Evolutionary conservation across 805 yeast genomes (phyloP).

Genomic region (Candida cerambycidarum): DNA sequence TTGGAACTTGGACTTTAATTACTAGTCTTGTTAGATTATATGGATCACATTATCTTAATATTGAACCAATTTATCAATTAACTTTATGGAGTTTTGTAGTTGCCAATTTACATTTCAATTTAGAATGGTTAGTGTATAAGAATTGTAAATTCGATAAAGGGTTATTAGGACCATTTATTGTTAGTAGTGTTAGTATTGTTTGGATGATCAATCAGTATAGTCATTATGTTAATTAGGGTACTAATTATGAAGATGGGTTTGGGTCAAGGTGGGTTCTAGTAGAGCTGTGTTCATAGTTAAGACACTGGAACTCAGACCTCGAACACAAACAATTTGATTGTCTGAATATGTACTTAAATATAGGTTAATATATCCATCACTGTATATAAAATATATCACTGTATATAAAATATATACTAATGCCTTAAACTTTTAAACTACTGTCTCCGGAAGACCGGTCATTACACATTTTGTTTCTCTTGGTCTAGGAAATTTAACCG

Average conservation of each 20-base stretch:
- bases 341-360: too few relatives aligned
- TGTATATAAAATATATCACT: too few relatives aligned
- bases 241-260: not conserved
- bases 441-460: too few relatives aligned
- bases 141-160: slow-evolving; percentile 88
- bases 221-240: slow-evolving; percentile 41
- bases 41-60: slow-evolving; percentile 76
- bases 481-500: not conserved
- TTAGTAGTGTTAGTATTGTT: slow-evolving; percentile 63
- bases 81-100: slow-evolving; percentile 77
- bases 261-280: too few relatives aligned
- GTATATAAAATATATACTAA: too few relatives aligned
- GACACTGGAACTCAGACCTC: too few relatives aligned
- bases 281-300: too few relatives aligned
- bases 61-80: slow-evolving; percentile 71
- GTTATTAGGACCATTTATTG: slow-evolving; percentile 79
- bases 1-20: slow-evolving; percentile 96
- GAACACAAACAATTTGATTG: too few relatives aligned
- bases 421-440: too few relatives aligned
- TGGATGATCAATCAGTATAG: slow-evolving; percentile 82
- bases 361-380: too few relatives aligned
- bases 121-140: slow-evolving; percentile 77
- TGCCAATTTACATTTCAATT: slow-evolving; percentile 79
- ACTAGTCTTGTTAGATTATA: slow-evolving; percentile 81
- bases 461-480: too few relatives aligned